Conservation (phyloP, 1,284 basidiomycete genomes). For the Trametes versicolor region DNA sequence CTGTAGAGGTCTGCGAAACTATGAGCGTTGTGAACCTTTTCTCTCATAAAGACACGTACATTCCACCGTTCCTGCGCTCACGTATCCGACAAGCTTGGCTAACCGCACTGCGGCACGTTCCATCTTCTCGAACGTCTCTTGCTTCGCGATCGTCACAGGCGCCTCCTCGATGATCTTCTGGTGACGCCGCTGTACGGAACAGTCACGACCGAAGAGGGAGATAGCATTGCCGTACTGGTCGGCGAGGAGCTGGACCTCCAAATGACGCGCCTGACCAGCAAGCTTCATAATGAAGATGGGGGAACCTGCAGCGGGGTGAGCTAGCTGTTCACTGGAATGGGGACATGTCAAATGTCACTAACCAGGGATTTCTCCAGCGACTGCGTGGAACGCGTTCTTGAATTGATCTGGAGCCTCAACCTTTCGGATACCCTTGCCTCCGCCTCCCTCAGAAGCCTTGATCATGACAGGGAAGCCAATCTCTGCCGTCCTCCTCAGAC, state of each 20-base stretch:
- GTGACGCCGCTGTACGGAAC: constrained; percentile 99
- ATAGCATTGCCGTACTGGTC: constrained; percentile 99
- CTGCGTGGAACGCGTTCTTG: constrained; percentile 94
- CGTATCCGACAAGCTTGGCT: constrained; percentile 98
- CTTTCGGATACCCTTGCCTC: constrained; percentile 98
- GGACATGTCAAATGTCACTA: constrained; percentile 31
- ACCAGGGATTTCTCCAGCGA: constrained; percentile 97
- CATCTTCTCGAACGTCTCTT: constrained; percentile 94
- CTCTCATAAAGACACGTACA: constrained; percentile 57
- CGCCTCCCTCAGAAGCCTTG: constrained; percentile 99
- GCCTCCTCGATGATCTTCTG: constrained; percentile 99
- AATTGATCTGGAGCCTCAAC: constrained; percentile 89
- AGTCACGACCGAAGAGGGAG: constrained; percentile 98
- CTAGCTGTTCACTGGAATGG: constrained; percentile 17
- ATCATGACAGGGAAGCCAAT: constrained; percentile 99
- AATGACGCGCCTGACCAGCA: constrained; percentile 95
- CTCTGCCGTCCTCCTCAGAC: constrained; percentile 83
- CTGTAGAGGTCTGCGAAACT: constrained; percentile 86
- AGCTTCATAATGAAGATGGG: constrained; percentile 99
- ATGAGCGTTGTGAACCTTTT: constrained; percentile 8
- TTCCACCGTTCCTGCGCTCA: constrained; percentile 98
- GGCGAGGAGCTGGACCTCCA: constrained; percentile 98
- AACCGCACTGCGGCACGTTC: constrained; percentile 98
- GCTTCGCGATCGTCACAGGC: constrained; percentile 96
- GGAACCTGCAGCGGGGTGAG: constrained; percentile 70